Evolutionary conservation across 2,329 filamentous ascomycete species (phyloP).

Genomic region (Helotiales sp.): DNA sequence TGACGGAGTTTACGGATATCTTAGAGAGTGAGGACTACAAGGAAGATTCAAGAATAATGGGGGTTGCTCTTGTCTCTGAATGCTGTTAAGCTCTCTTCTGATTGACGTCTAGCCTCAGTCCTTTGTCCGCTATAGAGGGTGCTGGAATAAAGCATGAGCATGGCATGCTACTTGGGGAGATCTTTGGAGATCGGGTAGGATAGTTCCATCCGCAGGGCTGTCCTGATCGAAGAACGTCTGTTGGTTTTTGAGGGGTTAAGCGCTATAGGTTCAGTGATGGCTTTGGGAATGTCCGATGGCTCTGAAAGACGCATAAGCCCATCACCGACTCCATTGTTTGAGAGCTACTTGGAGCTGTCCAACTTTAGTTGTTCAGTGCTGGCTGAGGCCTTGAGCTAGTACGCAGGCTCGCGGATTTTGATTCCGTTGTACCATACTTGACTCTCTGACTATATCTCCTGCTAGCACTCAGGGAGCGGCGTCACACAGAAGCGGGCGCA

Average conservation of each 20-base stretch:
- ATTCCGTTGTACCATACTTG: neutral
- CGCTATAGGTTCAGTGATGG: neutral
- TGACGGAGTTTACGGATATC: neutral
- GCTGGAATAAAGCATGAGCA: no score
- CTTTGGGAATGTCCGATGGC: neutral
- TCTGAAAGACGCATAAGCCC: neutral
- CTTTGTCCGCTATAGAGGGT: neutral
- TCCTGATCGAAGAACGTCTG: no score
- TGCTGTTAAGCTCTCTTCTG: neutral
- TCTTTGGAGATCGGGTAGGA: no score
- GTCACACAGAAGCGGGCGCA: neutral
- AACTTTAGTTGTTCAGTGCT: neutral
- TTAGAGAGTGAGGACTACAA: neutral
- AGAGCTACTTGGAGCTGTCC: neutral
- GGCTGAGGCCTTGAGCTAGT: neutral
- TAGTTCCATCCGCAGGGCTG: no score
- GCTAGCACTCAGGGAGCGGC: neutral
- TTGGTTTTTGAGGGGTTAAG: no score
- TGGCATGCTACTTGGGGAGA: no score
- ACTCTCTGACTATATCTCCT: neutral
- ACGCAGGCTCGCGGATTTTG: neutral
- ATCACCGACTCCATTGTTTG: neutral
- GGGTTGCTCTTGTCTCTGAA: neutral
- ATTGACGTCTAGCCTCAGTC: neutral
- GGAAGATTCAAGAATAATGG: neutral